Conservation (phyloP, 768 basidiomycete genomes). For the Rhodotorula diobovata region DNA sequence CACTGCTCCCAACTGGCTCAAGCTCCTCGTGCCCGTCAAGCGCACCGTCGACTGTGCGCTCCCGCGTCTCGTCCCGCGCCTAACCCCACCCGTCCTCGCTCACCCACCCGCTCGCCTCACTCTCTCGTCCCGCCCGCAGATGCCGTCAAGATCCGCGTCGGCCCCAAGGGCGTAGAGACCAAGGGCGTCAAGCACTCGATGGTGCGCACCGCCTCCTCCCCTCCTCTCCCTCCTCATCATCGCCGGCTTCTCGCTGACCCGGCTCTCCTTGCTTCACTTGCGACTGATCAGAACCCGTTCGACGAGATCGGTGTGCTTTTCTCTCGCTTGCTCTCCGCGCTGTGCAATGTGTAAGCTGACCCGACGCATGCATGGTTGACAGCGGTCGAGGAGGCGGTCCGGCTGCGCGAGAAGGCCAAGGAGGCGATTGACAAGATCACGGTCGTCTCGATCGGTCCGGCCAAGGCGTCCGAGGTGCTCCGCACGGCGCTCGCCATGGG, state of each 20-base stretch:
- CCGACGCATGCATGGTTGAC: background rate
- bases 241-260: background rate
- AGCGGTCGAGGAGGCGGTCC: conserved; percentile 97
- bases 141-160: conserved; percentile 82
- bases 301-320: conserved; percentile 90
- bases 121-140: background rate
- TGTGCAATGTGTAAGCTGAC: background rate
- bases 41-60: conserved; percentile 95
- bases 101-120: background rate
- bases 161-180: conserved; percentile 90
- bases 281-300: conserved; percentile 76
- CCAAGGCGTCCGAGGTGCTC: conserved; percentile 82
- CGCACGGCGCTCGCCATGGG: conserved; percentile 98
- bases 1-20: conserved; percentile 64
- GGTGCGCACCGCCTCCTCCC: conserved; percentile 54
- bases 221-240: background rate
- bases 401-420: conserved; percentile 79
- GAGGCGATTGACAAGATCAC: conserved; percentile 76
- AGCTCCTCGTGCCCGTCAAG: conserved; percentile 92
- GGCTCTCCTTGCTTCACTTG: background rate
- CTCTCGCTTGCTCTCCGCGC: background rate
- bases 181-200: conserved; percentile 94
- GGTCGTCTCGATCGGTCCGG: conserved; percentile 86
- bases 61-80: conserved; percentile 27
- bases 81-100: background rate